Percentiles rank a stretch among this genome's conserved stretches.
phyloP scores from a whole-genome alignment of 331 rosid genomes.

The Rhamnella rubrinervis region DNA sequence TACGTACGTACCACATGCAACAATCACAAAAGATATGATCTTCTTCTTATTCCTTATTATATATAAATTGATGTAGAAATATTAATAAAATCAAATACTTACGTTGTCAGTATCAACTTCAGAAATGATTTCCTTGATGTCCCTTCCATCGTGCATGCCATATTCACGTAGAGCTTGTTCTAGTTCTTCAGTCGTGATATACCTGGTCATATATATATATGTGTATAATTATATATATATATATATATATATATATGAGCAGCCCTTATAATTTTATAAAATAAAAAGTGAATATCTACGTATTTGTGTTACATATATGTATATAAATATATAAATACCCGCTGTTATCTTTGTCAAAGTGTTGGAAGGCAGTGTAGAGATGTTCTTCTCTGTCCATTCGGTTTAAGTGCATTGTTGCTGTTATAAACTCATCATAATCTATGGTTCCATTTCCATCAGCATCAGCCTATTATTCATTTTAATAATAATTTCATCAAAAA shows the following conservation, averaged over 20 bases:
- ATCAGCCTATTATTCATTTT: constrained; percentile 61
- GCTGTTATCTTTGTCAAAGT: constrained; percentile 89
- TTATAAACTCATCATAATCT: constrained; percentile 94
- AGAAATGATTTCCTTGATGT: constrained; percentile 71
- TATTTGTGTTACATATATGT: too few species aligned
- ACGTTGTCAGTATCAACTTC: constrained; percentile 88
- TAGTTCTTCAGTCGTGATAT: constrained; percentile 79
- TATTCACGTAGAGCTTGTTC: constrained; percentile 87
- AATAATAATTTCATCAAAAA: constrained; percentile 10
- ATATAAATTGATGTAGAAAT: neutral
- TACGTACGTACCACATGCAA: neutral
- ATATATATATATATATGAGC: too few species aligned
- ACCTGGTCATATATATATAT: constrained; percentile 33
- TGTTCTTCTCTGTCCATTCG: constrained; percentile 94
- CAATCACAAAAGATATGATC: too few species aligned
- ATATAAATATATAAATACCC: constrained; percentile 45
- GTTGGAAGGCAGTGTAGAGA: constrained; percentile 95
- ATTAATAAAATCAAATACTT: constrained; percentile 22
- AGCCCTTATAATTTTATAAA: too few species aligned
- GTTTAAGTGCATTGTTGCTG: constrained; percentile 97
- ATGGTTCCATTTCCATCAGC: constrained; percentile 94
- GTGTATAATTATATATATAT: too few species aligned
- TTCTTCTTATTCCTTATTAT: too few species aligned
- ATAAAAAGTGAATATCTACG: too few species aligned
- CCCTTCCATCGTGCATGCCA: constrained; percentile 89